Evolutionary conservation across 352 stramenopile genomes (phyloP), one percentile per base, ranked within the genome.

Genomic region (Plasmopara viticola): DNA sequence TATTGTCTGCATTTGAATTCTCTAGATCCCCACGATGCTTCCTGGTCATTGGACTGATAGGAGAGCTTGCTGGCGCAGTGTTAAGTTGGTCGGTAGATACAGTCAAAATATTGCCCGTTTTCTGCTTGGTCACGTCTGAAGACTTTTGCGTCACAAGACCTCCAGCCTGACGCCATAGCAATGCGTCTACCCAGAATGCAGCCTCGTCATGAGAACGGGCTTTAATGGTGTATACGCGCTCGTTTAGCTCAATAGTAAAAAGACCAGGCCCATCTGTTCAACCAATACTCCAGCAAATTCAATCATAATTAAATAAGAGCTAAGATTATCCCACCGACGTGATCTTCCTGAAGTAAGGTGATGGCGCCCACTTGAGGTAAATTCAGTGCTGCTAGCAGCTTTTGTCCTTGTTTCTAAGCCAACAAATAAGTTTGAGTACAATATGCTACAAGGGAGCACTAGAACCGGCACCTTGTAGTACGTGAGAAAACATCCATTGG

Each of bases 401-500:
- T 99, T 48, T 94, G 84, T 0, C 84, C 84, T 87, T 94, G 84
- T 87, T 91, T 91, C 78, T 90, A 33, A 12, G 7, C 18, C 41
- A 9, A 30, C 14, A 6, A 44, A 52, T 37, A 53, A 44, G 13
- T 38, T n/a, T 49, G 5, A 50, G 31, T 51, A 14, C 12, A 41
- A 20, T 25, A 10, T 38, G 10, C 1, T 33, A 46, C 35, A 18
- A 20, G 4, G 12, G 4, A n/a, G 6, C 40, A 12, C 34, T 40
- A 70, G 66, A 48, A 58, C 28, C 9, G 48, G 34, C 57, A 95
- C 85, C 77, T 99, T 99, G 75, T 98, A 99, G 78, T 99, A 99
- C 12, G 95, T 98, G 35, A 99, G 80, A 74, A 97, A 97, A 67
- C 96, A 96, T 44, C 95, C 95, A 63, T 98, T 98, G 8, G 91